phyloP scores from a whole-genome alignment of 2,329 filamentous ascomycete species.

The Diatrype stigma region DNA sequence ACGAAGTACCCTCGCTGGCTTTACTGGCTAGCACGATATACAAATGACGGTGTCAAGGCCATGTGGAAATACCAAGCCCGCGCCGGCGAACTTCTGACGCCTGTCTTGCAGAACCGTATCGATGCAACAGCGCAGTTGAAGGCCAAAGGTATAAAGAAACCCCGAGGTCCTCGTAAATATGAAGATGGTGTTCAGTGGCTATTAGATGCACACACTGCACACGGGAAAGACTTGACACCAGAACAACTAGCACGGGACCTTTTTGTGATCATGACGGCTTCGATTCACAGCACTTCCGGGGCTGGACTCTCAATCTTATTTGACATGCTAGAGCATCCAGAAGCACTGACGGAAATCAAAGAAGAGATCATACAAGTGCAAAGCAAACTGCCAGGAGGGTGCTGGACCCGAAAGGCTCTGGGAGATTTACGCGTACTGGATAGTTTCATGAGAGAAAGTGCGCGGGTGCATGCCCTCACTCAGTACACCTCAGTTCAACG shows the following conservation, averaged over 20 bases:
- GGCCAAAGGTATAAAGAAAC: neutral
- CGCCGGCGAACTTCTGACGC: slow-evolving; percentile 1
- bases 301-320: slow-evolving; percentile 7
- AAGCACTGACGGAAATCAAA: slow-evolving; percentile 6
- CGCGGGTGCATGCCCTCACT: neutral
- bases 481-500: slow-evolving; percentile 2
- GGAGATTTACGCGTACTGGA: slow-evolving; percentile 1
- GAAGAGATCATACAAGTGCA: slow-evolving; percentile 6
- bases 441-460: neutral
- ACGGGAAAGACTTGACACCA: slow-evolving; percentile 1
- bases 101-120: slow-evolving; percentile 4
- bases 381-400: neutral
- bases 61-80: slow-evolving; percentile 1
- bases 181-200: slow-evolving; percentile 8
- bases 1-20: slow-evolving; percentile 4
- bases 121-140: neutral
- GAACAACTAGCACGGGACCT: slow-evolving; percentile 2
- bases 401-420: slow-evolving; percentile 7
- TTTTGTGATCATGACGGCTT: slow-evolving; percentile 5
- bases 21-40: slow-evolving; percentile 5
- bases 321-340: slow-evolving; percentile 9
- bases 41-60: slow-evolving; percentile 1
- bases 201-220: slow-evolving; percentile 3
- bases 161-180: slow-evolving; percentile 2
- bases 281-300: slow-evolving; percentile 3